Evolutionary conservation across 306 rosid species (phyloP).

Genomic region (Glycine soja): DNA sequence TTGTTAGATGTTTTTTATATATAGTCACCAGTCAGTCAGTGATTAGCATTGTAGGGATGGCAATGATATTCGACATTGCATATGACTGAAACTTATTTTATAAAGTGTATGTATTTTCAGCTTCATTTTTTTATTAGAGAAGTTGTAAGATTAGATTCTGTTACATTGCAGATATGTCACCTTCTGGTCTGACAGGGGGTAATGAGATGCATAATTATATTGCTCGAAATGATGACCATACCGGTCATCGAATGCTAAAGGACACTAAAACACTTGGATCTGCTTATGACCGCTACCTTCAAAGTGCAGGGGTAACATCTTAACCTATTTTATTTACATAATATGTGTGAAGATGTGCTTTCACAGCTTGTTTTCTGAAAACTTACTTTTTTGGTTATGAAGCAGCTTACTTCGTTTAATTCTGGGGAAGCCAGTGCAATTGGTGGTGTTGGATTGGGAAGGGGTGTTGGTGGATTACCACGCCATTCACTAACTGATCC

Average conservation of each 20-base stretch:
- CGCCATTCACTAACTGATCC: slow-evolving; percentile 61
- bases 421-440: slow-evolving; percentile 68
- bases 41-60: slow-evolving; percentile 10
- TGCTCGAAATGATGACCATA: slow-evolving; percentile 58
- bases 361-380: slow-evolving; percentile 46
- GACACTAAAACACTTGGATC: slow-evolving; percentile 74
- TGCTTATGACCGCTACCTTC: slow-evolving; percentile 90
- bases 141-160: slow-evolving; percentile 27
- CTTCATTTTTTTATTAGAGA: slow-evolving; percentile 15
- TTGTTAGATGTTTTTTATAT: background rate
- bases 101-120: background rate
- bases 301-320: slow-evolving; percentile 68
- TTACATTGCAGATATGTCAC: slow-evolving; percentile 57
- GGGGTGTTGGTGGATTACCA: slow-evolving; percentile 63
- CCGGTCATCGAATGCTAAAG: slow-evolving; percentile 59
- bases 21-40: background rate
- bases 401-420: slow-evolving; percentile 67
- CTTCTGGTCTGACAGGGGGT: slow-evolving; percentile 67
- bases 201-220: slow-evolving; percentile 72
- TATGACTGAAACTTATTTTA: background rate
- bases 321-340: slow-evolving; percentile 39
- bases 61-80: slow-evolving; percentile 10
- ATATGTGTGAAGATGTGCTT: background rate
- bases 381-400: slow-evolving; percentile 47
- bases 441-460: slow-evolving; percentile 67